Percentiles rank a stretch among this genome's conserved stretches.
Evolutionary conservation across 176 grass and related monocot species (phyloP).

Genomic region (Aegilops tauschii): DNA sequence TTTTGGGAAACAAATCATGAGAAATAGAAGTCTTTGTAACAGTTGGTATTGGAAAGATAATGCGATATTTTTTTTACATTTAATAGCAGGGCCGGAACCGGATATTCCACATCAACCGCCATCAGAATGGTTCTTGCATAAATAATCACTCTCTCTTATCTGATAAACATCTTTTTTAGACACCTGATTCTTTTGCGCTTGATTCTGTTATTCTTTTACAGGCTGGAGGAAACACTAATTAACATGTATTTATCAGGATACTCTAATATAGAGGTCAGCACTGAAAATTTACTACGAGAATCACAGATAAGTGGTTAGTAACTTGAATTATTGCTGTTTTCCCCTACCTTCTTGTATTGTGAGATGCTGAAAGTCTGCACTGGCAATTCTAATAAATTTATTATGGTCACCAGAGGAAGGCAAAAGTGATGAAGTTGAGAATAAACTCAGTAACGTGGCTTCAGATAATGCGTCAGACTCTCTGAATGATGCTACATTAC

Average conservation of each 20-base stretch:
- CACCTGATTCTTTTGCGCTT: constrained; percentile 18
- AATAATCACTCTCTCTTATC: constrained; percentile 4
- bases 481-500: constrained; percentile 18
- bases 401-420: constrained; percentile 33
- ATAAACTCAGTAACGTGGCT: not conserved
- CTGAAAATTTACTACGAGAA: constrained; percentile 23
- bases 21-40: constrained; percentile 9
- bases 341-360: constrained; percentile 22
- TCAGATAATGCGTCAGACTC: constrained; percentile 10
- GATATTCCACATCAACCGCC: constrained; percentile 31
- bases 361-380: constrained; percentile 19
- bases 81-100: constrained; percentile 31
- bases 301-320: constrained; percentile 34
- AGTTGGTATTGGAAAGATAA: constrained; percentile 21
- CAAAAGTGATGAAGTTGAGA: constrained; percentile 10
- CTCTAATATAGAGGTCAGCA: constrained; percentile 29
- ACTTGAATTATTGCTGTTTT: not conserved
- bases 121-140: constrained; percentile 71
- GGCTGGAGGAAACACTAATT: constrained; percentile 89
- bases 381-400: constrained; percentile 8
- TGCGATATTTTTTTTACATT: constrained; percentile 13
- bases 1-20: not conserved
- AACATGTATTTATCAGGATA: constrained; percentile 90
- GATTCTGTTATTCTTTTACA: constrained; percentile 7
- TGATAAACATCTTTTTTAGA: not conserved